Conservation (phyloP, 352 stramenopile species). For the Aphanomyces invadans region DNA sequence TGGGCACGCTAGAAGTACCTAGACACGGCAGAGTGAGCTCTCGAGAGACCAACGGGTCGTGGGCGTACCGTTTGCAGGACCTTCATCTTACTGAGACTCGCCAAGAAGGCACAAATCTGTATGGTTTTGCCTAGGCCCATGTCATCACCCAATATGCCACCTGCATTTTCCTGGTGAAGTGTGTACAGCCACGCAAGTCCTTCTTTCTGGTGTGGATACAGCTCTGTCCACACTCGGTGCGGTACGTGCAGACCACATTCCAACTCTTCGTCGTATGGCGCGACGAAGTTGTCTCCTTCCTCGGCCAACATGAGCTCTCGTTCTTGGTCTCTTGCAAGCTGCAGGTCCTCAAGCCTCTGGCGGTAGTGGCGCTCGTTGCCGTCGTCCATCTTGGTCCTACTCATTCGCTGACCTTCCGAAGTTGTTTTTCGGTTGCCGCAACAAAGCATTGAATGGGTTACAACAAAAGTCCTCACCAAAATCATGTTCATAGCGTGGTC, state of each 20-base stretch:
- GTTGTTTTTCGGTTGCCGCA: neutral
- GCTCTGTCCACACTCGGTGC: slow-evolving; percentile 56
- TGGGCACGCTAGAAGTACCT: slow-evolving; percentile 89
- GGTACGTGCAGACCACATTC: slow-evolving; percentile 48
- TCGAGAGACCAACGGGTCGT: neutral
- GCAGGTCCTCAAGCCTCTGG: slow-evolving; percentile 11
- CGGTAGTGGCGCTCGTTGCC: slow-evolving; percentile 14
- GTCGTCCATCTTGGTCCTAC: neutral
- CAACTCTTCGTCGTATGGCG: slow-evolving; percentile 13
- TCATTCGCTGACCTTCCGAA: neutral
- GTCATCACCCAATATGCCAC: slow-evolving; percentile 95
- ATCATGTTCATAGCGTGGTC: no score
- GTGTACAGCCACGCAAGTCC: slow-evolving; percentile 96
- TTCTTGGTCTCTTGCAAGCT: slow-evolving; percentile 8
- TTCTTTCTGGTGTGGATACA: slow-evolving; percentile 93
- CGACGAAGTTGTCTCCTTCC: slow-evolving; percentile 8
- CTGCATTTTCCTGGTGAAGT: slow-evolving; percentile 92
- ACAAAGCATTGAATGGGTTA: neutral
- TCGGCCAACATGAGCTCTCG: slow-evolving; percentile 6
- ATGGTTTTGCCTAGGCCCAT: slow-evolving; percentile 98
- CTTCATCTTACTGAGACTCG: slow-evolving; percentile 9
- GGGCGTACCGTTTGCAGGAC: slow-evolving; percentile 6
- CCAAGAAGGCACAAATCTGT: slow-evolving; percentile 44
- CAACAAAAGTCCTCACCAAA: no score
- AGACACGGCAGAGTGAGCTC: neutral